Evolutionary conservation across 768 basidiomycete genomes (phyloP).

Genomic region (Xerocomellus chrysenteron): DNA sequence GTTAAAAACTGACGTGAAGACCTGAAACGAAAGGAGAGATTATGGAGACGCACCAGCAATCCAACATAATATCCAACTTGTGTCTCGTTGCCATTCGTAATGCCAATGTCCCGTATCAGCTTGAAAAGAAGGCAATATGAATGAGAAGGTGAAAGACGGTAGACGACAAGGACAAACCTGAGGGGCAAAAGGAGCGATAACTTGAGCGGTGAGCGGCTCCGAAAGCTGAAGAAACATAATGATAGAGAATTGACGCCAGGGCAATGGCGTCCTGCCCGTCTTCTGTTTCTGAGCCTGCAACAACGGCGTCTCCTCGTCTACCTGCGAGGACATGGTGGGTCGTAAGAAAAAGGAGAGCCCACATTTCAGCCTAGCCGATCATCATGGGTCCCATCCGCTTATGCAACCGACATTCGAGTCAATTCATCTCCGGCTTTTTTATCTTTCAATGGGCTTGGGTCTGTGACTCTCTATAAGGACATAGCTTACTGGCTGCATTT

Average conservation of each 20-base stretch:
- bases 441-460: no score
- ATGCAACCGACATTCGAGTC: no score
- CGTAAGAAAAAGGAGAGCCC: not conserved
- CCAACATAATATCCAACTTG: constrained; percentile 78
- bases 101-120: constrained; percentile 66
- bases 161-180: constrained; percentile 44
- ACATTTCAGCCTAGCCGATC: not conserved
- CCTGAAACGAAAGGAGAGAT: no score
- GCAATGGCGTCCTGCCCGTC: constrained; percentile 54
- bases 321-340: constrained; percentile 25
- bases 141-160: not conserved
- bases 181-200: constrained; percentile 76
- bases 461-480: no score
- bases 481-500: no score
- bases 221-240: constrained; percentile 72
- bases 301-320: constrained; percentile 66
- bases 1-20: not conserved
- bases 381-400: not conserved
- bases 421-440: no score
- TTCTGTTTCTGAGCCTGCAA: constrained; percentile 38
- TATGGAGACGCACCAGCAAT: constrained; percentile 49
- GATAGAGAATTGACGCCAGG: constrained; percentile 68
- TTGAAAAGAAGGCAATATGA: constrained; percentile 20
- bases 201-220: constrained; percentile 73
- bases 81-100: constrained; percentile 68